phyloP scores from a whole-genome alignment of 257 asterid species.

The Datura wrightii region DNA sequence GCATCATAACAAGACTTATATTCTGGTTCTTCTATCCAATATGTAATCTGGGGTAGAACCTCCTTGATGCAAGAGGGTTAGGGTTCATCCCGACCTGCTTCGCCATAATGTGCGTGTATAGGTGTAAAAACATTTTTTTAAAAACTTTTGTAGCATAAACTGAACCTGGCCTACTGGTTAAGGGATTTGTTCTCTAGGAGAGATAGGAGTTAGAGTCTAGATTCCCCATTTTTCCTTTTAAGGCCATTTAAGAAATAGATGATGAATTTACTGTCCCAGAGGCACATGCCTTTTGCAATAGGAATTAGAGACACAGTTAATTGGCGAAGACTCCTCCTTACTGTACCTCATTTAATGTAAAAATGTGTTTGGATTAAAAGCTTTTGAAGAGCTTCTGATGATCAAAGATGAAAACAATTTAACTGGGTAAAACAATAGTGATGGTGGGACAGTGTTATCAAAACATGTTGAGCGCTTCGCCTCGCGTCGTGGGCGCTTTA shows the following conservation, averaged over 20 bases:
- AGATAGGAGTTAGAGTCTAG: not conserved
- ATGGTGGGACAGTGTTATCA: not conserved
- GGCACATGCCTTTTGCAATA: no score
- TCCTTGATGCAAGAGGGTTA: not conserved
- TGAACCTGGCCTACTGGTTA: conserved; percentile 23
- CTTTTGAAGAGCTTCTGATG: no score
- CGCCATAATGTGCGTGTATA: not conserved
- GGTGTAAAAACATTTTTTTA: not conserved
- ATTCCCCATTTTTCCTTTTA: no score
- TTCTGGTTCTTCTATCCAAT: no score
- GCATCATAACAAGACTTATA: no score
- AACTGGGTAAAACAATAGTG: conserved; percentile 11
- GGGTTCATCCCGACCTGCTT: not conserved
- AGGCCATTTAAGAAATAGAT: no score
- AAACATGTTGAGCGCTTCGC: not conserved
- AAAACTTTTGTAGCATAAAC: not conserved
- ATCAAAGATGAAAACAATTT: conserved; percentile 18
- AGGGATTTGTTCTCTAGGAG: conserved; percentile 20
- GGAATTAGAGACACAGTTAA: no score
- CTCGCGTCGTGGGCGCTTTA: not conserved
- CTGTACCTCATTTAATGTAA: no score
- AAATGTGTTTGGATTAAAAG: no score
- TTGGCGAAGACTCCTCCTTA: no score
- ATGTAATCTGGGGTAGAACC: not conserved
- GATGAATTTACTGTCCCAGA: no score